A percentile compares a stretch with the other conserved stretches of the same genome.
Conservation (phyloP, 768 basidiomycete genomes). For the Amanita jacksonii region DNA sequence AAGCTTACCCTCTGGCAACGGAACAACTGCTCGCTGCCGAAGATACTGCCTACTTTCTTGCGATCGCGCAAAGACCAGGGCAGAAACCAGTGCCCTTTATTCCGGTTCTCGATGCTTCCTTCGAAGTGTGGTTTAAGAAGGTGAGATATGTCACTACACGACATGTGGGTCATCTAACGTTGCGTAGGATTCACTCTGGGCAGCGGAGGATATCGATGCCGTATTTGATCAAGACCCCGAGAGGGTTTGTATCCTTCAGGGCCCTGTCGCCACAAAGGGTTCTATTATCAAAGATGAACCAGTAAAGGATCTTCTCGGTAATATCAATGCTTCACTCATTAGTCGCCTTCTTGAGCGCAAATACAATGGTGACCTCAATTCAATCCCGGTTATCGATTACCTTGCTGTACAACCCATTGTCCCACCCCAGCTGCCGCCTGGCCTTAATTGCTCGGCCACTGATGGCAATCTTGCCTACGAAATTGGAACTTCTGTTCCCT, state of each 20-base stretch:
- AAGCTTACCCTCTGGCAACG: constrained; percentile 71
- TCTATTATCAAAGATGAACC: constrained; percentile 87
- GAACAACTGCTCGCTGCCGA: constrained; percentile 86
- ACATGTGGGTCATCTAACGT: neutral
- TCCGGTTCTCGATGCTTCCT: constrained; percentile 84
- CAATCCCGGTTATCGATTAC: constrained; percentile 79
- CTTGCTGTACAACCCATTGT: constrained; percentile 41
- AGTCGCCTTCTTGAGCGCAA: constrained; percentile 67
- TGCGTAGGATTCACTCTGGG: constrained; percentile 88
- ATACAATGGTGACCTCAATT: constrained; percentile 66
- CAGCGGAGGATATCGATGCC: constrained; percentile 95
- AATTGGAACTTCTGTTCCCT: constrained; percentile 45
- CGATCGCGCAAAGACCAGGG: constrained; percentile 89
- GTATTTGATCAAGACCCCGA: constrained; percentile 99
- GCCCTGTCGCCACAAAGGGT: constrained; percentile 90
- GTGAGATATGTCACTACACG: constrained; percentile 26
- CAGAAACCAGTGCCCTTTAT: constrained; percentile 99
- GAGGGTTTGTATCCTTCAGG: constrained; percentile 95
- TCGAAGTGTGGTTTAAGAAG: constrained; percentile 99
- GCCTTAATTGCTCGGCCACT: constrained; percentile 30
- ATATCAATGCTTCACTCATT: constrained; percentile 72
- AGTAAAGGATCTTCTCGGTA: constrained; percentile 84
- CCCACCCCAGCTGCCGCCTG: constrained; percentile 24
- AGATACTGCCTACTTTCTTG: constrained; percentile 92
- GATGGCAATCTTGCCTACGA: constrained; percentile 39